A percentile compares a stretch with the other conserved stretches of the same genome.
Conservation (phyloP, 257 asterid genomes). For the Nicotiana benthamiana region DNA sequence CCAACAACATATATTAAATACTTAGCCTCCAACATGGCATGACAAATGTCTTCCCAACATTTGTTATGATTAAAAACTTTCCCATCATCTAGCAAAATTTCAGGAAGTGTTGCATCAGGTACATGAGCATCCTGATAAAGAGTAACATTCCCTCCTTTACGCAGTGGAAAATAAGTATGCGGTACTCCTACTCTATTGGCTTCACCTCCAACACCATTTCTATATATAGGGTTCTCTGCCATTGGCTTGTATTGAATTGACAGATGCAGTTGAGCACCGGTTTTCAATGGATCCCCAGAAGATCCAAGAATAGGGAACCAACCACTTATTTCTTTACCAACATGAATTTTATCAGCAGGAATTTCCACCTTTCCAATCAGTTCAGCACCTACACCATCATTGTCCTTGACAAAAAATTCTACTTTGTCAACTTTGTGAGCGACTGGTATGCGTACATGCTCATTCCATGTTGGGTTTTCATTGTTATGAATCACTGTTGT, state of each 20-base stretch:
- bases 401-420: conserved; percentile 78
- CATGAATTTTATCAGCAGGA: conserved; percentile 43
- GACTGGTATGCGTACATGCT: conserved; percentile 56
- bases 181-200: conserved; percentile 32
- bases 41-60: conserved; percentile 86
- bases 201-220: conserved; percentile 27
- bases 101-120: conserved; percentile 57
- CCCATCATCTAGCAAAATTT: conserved; percentile 39
- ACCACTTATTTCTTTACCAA: conserved; percentile 24
- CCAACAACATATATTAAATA: conserved; percentile 62
- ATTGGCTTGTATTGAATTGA: conserved; percentile 9
- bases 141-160: conserved; percentile 67
- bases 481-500: conserved; percentile 68
- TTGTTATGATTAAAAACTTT: conserved; percentile 35
- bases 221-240: conserved; percentile 23
- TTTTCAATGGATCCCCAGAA: conserved; percentile 55
- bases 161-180: conserved; percentile 62
- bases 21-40: conserved; percentile 62
- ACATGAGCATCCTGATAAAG: conserved; percentile 81
- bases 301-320: conserved; percentile 75
- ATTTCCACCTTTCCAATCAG: conserved; percentile 59
- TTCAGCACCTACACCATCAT: conserved; percentile 82
- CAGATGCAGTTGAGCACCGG: conserved; percentile 26
- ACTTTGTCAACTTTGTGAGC: conserved; percentile 84
- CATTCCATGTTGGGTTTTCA: conserved; percentile 81